Base-by-base conservation (phyloP, 2,329 filamentous ascomycete genomes). In the Coniochaeta ligniaria region DNA sequence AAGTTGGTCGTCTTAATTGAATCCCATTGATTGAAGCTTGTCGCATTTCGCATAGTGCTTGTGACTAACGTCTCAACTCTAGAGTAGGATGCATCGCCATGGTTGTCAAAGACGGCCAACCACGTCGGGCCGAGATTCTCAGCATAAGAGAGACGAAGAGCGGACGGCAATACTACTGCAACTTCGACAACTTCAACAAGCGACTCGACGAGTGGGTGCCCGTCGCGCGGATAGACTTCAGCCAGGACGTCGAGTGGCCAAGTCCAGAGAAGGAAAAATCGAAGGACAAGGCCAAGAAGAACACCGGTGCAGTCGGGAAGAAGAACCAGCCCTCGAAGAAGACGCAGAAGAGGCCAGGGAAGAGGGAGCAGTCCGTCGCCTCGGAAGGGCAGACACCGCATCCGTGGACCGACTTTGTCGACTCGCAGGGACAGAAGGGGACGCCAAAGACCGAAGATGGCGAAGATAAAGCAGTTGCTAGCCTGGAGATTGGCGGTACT, bases 171-270 rank as follows among this genome's bases (percentile, higher is more conserved):
- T 97, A 94, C 71, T 97, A 97, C 75, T 96, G 96, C 69, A 96
- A 98, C 74, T 98, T 97, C 73, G 92, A 96, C 71, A 96, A 96
- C 70, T 98, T 97, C 84, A 98, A 98, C 77, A 98, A 98, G 75
- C 82, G 81, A 65, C 75, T 85, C 14, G 79, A 84, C 78, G 95
- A 99, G 80, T 99, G 95, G 95, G 88, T 99, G 11, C 82, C 90
- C 1, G 84, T 89, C 33, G 81, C 85, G 38, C 85, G 95, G 38
- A 91, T 99, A 66, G 92, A 98, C 72, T 88, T 99, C 61, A 80
- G 83, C 1, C 88, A 92, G 66, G 93, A 97, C 68, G 95, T 99
- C 60, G 95, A 99, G 76, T 99, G 95, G 93, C 95, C 95, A 22
- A 89, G 87, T 63, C 91, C 92, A 11, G 93, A 96, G 64, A 96